phyloP scores from a whole-genome alignment of 768 basidiomycete species.

The Mycena olivaceomarginata region DNA sequence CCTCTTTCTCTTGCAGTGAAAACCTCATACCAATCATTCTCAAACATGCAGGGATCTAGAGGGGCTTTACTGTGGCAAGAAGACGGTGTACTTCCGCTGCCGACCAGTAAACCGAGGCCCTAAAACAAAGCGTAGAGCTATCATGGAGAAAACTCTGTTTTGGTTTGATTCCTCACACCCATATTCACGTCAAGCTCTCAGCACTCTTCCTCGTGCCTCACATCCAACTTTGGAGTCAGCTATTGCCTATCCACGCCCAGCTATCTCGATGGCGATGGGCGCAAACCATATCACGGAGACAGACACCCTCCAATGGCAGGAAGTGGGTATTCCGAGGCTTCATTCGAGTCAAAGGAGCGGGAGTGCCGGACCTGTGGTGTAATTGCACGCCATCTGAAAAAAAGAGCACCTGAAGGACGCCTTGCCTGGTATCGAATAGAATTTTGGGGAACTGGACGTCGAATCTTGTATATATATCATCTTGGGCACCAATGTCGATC shows the following conservation, averaged over 20 bases:
- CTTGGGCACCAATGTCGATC: background rate
- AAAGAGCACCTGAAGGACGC: slow-evolving; percentile 48
- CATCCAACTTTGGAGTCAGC: slow-evolving; percentile 42
- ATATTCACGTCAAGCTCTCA: no score
- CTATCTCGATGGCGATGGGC: slow-evolving; percentile 43
- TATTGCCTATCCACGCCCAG: slow-evolving; percentile 39
- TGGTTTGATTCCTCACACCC: no score
- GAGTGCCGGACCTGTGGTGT: slow-evolving; percentile 45
- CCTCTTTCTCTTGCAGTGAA: no score
- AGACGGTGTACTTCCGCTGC: no score
- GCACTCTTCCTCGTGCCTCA: no score
- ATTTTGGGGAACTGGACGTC: background rate
- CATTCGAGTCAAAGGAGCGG: slow-evolving; percentile 42
- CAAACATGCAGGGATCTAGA: no score
- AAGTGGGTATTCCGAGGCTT: slow-evolving; percentile 40
- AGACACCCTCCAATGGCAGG: slow-evolving; percentile 42
- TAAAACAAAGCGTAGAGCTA: no score
- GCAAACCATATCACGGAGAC: slow-evolving; percentile 43
- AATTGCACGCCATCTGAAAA: slow-evolving; percentile 43
- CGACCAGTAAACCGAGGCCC: no score
- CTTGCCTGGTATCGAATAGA: slow-evolving; percentile 40
- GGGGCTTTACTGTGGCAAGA: no score
- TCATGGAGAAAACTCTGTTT: no score
- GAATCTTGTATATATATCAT: background rate
- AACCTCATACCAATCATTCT: no score